phyloP scores from a whole-genome alignment of 345 rosid species.

The Cardamine chenopodiifolia region DNA sequence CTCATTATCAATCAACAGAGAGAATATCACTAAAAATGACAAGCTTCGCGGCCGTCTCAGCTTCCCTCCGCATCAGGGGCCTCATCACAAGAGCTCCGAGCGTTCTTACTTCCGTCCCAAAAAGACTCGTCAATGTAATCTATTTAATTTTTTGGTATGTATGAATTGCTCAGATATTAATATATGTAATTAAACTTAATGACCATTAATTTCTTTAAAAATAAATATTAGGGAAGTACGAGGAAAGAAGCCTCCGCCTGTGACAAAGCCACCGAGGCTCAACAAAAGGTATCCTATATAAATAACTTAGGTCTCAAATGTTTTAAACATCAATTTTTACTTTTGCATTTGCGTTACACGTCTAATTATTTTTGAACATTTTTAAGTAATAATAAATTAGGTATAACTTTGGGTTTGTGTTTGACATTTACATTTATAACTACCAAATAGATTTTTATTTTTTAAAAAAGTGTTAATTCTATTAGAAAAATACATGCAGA shows the following conservation, averaged over 20 bases:
- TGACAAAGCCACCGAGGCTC: constrained; percentile 42
- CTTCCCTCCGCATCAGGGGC: constrained; percentile 30
- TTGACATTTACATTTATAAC: neutral
- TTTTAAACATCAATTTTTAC: neutral
- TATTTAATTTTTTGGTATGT: neutral
- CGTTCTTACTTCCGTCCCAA: constrained; percentile 29
- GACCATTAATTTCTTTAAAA: neutral
- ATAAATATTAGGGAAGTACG: constrained; percentile 22
- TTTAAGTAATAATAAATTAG: neutral
- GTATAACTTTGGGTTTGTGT: neutral
- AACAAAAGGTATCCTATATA: constrained; percentile 32
- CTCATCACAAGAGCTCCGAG: constrained; percentile 23
- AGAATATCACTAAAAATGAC: constrained; percentile 21
- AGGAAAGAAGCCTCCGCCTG: constrained; percentile 40
- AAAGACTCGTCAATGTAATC: constrained; percentile 41
- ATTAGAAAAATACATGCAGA: neutral
- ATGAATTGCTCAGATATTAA: neutral
- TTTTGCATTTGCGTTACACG: neutral
- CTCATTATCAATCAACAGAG: neutral
- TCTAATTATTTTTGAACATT: neutral
- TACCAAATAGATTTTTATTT: neutral
- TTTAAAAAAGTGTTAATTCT: neutral
- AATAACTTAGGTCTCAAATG: neutral
- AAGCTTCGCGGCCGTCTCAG: constrained; percentile 33
- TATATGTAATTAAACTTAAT: neutral